Conservation (phyloP, 306 rosid genomes). For the Lathyrus aphaca region DNA sequence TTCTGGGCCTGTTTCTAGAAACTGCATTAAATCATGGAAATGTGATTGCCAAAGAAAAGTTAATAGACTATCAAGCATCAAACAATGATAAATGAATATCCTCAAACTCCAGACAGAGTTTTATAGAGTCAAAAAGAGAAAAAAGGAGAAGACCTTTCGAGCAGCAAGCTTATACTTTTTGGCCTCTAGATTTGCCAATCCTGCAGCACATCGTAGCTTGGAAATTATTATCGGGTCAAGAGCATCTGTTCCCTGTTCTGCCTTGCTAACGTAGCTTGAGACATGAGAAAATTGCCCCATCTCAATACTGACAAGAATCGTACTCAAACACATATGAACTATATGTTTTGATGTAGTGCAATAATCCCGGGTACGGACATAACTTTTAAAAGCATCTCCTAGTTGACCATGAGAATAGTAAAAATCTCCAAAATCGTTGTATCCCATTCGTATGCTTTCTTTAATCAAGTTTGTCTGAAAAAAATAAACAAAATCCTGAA, state of each 20-base stretch:
- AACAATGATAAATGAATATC: constrained; percentile 26
- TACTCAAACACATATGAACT: constrained; percentile 93
- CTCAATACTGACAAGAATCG: constrained; percentile 96
- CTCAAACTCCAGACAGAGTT: constrained; percentile 19
- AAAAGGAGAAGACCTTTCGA: constrained; percentile 73
- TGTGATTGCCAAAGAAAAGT: constrained; percentile 25
- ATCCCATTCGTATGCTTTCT: constrained; percentile 99
- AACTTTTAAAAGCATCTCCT: constrained; percentile 90
- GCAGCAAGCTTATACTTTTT: constrained; percentile 99
- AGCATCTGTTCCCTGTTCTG: constrained; percentile 77
- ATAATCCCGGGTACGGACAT: constrained; percentile 96
- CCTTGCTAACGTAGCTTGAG: constrained; percentile 86
- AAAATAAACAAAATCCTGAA: constrained; percentile 35
- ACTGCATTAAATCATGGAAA: constrained; percentile 55
- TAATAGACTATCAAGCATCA: constrained; percentile 15
- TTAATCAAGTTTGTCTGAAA: constrained; percentile 94
- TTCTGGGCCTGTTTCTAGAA: constrained; percentile 82
- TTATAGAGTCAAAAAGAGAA: not conserved
- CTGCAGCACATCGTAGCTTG: constrained; percentile 89
- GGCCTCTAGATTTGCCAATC: constrained; percentile 92
- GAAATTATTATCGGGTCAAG: constrained; percentile 61
- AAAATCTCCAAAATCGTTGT: constrained; percentile 97
- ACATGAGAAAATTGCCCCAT: constrained; percentile 98
- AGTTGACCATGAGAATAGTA: constrained; percentile 86
- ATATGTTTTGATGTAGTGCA: constrained; percentile 95